These are phyloP conservation scores for Hyphopichia homilentoma DNA, from an alignment of 805 yeast genomes.

Conservation along the genomic window DNA sequence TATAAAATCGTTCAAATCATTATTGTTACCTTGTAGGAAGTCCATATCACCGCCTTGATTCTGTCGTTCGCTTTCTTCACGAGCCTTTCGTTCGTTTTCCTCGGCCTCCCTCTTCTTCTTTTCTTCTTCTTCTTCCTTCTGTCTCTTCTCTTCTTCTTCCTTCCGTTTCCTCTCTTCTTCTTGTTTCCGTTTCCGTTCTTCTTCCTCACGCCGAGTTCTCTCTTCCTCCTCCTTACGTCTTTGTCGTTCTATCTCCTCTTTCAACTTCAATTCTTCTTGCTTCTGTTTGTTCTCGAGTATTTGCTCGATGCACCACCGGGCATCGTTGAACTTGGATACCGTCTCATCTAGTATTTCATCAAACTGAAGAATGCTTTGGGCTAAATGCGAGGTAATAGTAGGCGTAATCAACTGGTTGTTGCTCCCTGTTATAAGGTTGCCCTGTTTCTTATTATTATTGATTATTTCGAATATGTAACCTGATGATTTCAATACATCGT, in stretches of 20 bases:
- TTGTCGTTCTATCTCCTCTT: slow-evolving; percentile 32
- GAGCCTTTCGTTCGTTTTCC: slow-evolving; percentile 5
- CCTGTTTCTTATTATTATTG: slow-evolving; percentile 36
- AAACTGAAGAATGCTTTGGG: slow-evolving; percentile 31
- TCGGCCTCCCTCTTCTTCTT: slow-evolving; percentile 10
- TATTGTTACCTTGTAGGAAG: neutral
- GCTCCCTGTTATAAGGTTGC: slow-evolving; percentile 39
- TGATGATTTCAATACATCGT: slow-evolving; percentile 37
- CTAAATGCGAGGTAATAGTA: slow-evolving; percentile 31
- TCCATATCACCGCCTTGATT: slow-evolving; percentile 3
- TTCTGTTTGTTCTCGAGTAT: slow-evolving; percentile 39
- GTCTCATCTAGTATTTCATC: slow-evolving; percentile 44
- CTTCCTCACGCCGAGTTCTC: slow-evolving; percentile 16
- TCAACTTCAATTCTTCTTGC: slow-evolving; percentile 36
- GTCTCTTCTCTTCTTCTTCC: slow-evolving; percentile 16
- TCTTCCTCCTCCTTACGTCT: slow-evolving; percentile 25
- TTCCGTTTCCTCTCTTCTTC: slow-evolving; percentile 14
- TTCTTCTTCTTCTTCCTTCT: slow-evolving; percentile 14
- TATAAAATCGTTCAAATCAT: slow-evolving; percentile 11
- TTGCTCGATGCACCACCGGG: slow-evolving; percentile 41
- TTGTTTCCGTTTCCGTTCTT: slow-evolving; percentile 12
- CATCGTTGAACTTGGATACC: slow-evolving; percentile 37
- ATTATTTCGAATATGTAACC: slow-evolving; percentile 43
- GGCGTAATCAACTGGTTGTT: slow-evolving; percentile 40
- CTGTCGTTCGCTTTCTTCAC: neutral